Base-by-base conservation (phyloP, 768 basidiomycete species). In the Tremella yokohamensis region DNA sequence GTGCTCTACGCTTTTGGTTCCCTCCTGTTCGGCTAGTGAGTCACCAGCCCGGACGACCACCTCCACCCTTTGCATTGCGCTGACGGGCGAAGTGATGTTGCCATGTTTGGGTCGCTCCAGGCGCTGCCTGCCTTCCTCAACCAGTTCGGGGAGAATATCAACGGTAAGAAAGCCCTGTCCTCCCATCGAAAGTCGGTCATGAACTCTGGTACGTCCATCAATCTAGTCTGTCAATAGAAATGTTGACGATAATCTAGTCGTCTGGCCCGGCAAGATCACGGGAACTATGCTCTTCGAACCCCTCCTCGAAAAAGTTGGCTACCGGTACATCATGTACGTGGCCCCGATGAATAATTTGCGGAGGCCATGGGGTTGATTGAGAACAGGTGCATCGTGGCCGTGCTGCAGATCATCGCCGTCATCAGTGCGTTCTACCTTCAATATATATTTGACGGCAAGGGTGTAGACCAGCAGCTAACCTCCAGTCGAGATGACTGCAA, bases 51-150 rank as follows among this genome's bases (percentile, higher is more conserved):
- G n/a, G n/a, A n/a, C 11, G 29, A n/a, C 16, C 8, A 22, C 29
- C 13, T 40, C 24, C 24, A 25, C 42, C 15, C n/a, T 18, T 13
- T 4, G 19, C 49, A 49, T 9, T 51, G 29, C 6, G 29, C 29
- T 34, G 29, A 34, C n/a, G 29, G 11, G 29, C 4, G n/a, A n/a
- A 62, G 61, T 29, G 62, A 63, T 53, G 44, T 58, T n/a, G 51
- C 54, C 15, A 48, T 51, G 8, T 64, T 64, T 39, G 63, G 63
- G 13, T 52, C 55, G 11, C 47, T 64, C 3, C 63, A 65, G 39
- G 60, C 63, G n/a, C 38, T 65, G 38, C 63, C 63, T 15, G 37
- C 47, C 8, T 65, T 48, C 39, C 57, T 65, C 13, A 58, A 55
- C 22, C 37, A 49, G 2, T 65, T 65, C 40, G 63, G 63, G 12